phyloP scores from a whole-genome alignment of 2,329 filamentous ascomycete genomes.

The Sporothrix variecibatus region DNA sequence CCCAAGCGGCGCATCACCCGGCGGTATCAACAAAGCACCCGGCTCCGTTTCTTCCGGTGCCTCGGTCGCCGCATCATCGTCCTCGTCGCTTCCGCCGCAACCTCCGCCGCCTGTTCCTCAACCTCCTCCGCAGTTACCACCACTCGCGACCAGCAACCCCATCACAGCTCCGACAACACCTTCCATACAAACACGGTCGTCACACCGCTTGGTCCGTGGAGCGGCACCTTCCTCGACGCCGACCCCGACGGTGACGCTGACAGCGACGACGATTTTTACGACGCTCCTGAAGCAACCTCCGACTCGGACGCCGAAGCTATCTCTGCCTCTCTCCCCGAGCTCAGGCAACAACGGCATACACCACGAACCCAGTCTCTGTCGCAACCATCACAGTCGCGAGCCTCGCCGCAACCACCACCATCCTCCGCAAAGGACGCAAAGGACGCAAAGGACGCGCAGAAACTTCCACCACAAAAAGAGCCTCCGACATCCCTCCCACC shows the following conservation, averaged over 20 bases:
- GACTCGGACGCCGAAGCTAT: background rate
- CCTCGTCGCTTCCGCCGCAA: background rate
- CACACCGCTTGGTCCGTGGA: constrained; percentile 25
- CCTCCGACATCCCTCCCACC: constrained; percentile 22
- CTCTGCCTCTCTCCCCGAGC: background rate
- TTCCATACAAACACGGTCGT: constrained; percentile 5
- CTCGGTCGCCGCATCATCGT: background rate
- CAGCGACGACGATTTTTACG: constrained; percentile 11
- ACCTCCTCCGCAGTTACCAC: background rate
- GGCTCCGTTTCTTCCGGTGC: background rate
- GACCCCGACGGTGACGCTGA: constrained; percentile 24
- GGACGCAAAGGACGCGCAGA: background rate
- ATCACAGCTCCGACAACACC: constrained; percentile 23
- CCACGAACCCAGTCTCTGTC: background rate
- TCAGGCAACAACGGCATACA: background rate
- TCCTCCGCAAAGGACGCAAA: too few relatives aligned
- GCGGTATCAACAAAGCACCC: background rate
- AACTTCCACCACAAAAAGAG: background rate
- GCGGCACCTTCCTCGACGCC: constrained; percentile 31
- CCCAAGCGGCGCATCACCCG: constrained; percentile 5
- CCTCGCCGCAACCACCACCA: background rate
- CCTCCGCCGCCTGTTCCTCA: background rate
- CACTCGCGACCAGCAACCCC: background rate
- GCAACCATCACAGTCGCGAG: background rate
- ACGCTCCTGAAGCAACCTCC: constrained; percentile 3